Percentiles rank a stretch among this genome's conserved stretches.
phyloP scores from a whole-genome alignment of 352 stramenopile species.

The Pythium sp. region DNA sequence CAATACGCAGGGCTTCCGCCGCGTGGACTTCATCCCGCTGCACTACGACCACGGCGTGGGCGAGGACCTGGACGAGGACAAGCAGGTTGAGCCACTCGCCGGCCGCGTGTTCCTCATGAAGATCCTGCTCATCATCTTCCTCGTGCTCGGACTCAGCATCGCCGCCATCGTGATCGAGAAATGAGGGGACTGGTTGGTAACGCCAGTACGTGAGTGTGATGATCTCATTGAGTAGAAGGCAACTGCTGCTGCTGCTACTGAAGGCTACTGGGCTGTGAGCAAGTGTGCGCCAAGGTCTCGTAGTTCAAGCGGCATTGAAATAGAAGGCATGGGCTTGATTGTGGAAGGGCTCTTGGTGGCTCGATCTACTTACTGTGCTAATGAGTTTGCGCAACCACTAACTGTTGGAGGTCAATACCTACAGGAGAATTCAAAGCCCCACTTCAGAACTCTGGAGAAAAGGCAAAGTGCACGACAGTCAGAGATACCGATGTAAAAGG shows the following conservation, averaged over 20 bases:
- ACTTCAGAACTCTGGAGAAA: background rate
- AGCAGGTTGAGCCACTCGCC: conserved; percentile 25
- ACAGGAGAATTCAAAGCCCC: background rate
- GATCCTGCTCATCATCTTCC: conserved; percentile 34
- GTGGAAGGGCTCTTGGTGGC: background rate
- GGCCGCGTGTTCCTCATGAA: conserved; percentile 36
- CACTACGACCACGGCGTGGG: conserved; percentile 54
- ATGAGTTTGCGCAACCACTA: background rate
- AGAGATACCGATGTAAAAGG: background rate
- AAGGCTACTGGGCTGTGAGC: background rate
- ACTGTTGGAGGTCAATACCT: background rate
- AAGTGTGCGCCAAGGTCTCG: background rate
- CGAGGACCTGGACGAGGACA: conserved; percentile 17
- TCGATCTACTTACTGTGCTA: background rate
- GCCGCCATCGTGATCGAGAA: conserved; percentile 36
- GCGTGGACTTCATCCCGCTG: conserved; percentile 80
- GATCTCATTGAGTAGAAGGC: background rate
- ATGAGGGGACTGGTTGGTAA: conserved; percentile 6
- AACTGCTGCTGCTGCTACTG: background rate
- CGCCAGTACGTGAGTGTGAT: background rate
- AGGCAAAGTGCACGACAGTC: background rate
- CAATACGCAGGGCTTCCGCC: conserved; percentile 83
- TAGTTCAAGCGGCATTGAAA: background rate
- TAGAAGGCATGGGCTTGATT: background rate
- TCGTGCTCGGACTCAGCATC: conserved; percentile 35